phyloP scores from a whole-genome alignment of 2,329 filamentous ascomycete species.

The Trichoderma hamatum region DNA sequence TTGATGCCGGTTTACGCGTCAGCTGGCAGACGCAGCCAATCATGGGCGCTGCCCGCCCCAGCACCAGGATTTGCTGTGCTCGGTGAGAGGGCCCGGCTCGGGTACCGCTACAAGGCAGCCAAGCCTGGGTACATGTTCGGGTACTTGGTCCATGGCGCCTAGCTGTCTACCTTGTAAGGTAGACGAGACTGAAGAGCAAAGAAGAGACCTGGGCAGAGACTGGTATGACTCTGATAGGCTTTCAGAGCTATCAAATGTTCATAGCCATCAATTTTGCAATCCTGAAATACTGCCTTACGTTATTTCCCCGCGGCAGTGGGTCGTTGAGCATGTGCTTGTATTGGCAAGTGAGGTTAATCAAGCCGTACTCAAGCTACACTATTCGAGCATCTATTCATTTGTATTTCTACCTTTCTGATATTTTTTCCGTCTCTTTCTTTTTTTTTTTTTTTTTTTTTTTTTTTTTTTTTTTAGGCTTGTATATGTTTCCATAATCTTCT shows the following conservation, averaged over 20 bases:
- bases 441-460: background rate
- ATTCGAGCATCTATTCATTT: background rate
- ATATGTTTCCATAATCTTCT: background rate
- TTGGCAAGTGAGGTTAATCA: background rate
- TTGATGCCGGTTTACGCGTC: conserved; percentile 45
- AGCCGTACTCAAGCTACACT: background rate
- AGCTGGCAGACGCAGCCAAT: conserved; percentile 41
- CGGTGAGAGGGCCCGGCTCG: conserved; percentile 26
- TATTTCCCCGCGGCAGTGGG: background rate
- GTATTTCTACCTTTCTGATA: no score
- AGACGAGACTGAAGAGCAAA: background rate
- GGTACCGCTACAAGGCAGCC: conserved; percentile 36
- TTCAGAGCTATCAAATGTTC: background rate
- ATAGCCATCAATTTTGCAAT: background rate
- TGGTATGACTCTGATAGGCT: background rate
- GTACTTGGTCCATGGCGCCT: background rate
- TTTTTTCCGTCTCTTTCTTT: background rate
- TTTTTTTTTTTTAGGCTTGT: background rate
- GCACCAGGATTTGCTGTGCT: conserved; percentile 33
- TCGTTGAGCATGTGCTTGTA: background rate
- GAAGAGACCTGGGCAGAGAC: background rate
- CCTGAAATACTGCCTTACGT: background rate
- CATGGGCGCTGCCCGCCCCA: conserved; percentile 27
- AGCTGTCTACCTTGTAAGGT: background rate
- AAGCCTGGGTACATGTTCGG: conserved; percentile 24